These are phyloP conservation scores for Jimgerdemannia lactiflua DNA, from an alignment of 192 early-diverging fungal genomes.

Conservation along the genomic window DNA sequence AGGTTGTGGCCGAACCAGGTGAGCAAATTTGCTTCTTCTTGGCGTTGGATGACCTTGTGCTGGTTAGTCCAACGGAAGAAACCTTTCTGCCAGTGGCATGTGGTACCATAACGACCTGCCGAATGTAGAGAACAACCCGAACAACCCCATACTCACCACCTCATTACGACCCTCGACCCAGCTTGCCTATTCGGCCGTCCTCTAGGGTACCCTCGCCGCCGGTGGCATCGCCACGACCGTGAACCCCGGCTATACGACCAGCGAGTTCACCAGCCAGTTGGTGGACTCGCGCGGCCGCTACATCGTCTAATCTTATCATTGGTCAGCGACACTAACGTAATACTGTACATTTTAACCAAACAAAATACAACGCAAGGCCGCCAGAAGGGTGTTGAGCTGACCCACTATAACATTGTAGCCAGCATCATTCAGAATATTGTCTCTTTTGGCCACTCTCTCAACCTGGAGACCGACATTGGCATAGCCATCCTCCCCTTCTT, in stretches of 20 bases:
- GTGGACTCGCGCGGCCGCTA: slow-evolving; percentile 60
- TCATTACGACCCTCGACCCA: slow-evolving; percentile 12
- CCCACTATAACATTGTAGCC: slow-evolving; percentile 78
- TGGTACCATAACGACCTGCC: slow-evolving; percentile 2
- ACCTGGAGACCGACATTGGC: slow-evolving; percentile 15
- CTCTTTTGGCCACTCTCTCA: slow-evolving; percentile 37
- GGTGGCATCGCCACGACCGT: slow-evolving; percentile 71
- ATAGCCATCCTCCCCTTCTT: slow-evolving; percentile 74
- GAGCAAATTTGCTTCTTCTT: slow-evolving; percentile 11
- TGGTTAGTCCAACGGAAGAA: neutral
- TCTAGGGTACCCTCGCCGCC: slow-evolving; percentile 60
- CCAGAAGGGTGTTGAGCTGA: slow-evolving; percentile 84
- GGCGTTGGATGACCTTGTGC: no score
- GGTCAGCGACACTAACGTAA: neutral
- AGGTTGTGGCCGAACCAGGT: slow-evolving; percentile 72
- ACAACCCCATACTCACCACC: neutral
- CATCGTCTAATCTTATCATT: slow-evolving; percentile 25
- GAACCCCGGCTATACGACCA: slow-evolving; percentile 80
- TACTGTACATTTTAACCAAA: neutral
- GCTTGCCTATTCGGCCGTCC: slow-evolving; percentile 57
- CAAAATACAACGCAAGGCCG: slow-evolving; percentile 28
- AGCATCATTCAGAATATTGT: slow-evolving; percentile 58
- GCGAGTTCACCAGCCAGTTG: slow-evolving; percentile 78
- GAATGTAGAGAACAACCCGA: neutral
- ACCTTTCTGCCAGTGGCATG: slow-evolving; percentile 9